Base-by-base conservation (phyloP, 1,284 basidiomycete genomes). In the Phaffia rhodozyma region DNA sequence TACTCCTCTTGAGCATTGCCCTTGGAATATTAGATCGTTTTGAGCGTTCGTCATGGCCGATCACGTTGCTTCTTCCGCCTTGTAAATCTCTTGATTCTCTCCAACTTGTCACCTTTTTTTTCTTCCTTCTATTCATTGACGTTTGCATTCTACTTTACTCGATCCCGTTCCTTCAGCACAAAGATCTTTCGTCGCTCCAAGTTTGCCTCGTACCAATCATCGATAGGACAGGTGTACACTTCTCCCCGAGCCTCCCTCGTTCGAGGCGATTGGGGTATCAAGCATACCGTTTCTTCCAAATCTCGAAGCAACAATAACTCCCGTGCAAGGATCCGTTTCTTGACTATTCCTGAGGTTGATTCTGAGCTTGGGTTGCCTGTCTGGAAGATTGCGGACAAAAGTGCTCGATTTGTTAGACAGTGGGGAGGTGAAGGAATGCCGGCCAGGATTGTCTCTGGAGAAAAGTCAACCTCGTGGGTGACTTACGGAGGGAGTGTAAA, bases 211-310 rank as follows among this genome's bases (percentile, higher is more conserved):
- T 70, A 61, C 67, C 50, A 55, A 21, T 66, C 67, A 0, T 51
- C 60, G 23, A 65, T 71, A 60, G 70, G 70, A 27, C 70, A 71
- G 30, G 68, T 69, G 47, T 69, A 69, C 67, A 66, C 69, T 1
- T 55, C 70, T 13, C 55, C 58, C 23, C 3, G 59, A 0, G 62
- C 57, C 23, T n/a, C 48, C 50, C 65, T 65, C 61, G 48, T 63
- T 0, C 65, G 67, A 20, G 54, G 58, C 47, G 64, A 69, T 66
- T 71, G 66, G 60, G 70, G 70, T 21, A 54, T 70, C 68, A 71
- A 71, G 60, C 68, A 68, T 0, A 61, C 68, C 18, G 65, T 66
- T 0, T 30, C 60, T 13, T 43, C 38, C 13, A 43, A 43, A 43
- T 43, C 38, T 16, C 38, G 38, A 43, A 43, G 38, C 38, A 57